phyloP scores from a whole-genome alignment of 2,329 filamentous ascomycete species.

The Paradendryphiella salina region DNA sequence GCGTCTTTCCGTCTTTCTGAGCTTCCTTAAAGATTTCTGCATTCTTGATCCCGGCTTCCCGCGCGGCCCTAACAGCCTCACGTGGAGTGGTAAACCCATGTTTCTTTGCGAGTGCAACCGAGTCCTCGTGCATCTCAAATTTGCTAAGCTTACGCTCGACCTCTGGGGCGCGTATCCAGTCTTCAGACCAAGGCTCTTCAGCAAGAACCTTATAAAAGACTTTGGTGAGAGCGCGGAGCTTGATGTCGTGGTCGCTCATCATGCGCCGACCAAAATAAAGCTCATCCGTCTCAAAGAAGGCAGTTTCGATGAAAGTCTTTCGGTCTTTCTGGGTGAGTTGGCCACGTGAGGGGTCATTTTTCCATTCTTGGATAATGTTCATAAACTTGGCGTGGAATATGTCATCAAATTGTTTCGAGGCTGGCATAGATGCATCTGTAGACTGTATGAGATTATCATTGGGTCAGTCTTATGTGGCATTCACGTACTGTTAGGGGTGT shows the following conservation, averaged over 20 bases:
- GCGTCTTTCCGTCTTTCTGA: constrained; percentile 18
- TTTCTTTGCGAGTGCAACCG: constrained; percentile 36
- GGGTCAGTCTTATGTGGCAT: background rate
- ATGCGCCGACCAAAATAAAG: constrained; percentile 35
- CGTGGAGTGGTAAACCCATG: constrained; percentile 35
- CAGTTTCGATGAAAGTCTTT: constrained; percentile 40
- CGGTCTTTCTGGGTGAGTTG: constrained; percentile 39
- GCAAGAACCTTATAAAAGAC: constrained; percentile 46
- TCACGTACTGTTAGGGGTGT: constrained; percentile 20
- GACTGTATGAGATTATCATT: background rate
- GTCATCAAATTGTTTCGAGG: constrained; percentile 39
- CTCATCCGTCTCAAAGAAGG: constrained; percentile 38
- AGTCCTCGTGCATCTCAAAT: constrained; percentile 45
- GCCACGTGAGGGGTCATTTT: constrained; percentile 34
- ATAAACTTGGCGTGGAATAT: constrained; percentile 44
- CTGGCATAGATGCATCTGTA: constrained; percentile 19
- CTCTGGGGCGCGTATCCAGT: constrained; percentile 45
- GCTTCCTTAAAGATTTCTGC: constrained; percentile 21
- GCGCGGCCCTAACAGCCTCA: constrained; percentile 42
- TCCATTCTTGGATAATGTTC: constrained; percentile 39
- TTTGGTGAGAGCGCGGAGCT: constrained; percentile 44
- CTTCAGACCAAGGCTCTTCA: constrained; percentile 45
- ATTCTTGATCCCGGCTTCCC: constrained; percentile 25
- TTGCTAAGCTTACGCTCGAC: constrained; percentile 46
- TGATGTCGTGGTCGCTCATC: constrained; percentile 39